Evolutionary conservation across 139 green algal species (phyloP).

Genomic region (Chlorella sp.): DNA sequence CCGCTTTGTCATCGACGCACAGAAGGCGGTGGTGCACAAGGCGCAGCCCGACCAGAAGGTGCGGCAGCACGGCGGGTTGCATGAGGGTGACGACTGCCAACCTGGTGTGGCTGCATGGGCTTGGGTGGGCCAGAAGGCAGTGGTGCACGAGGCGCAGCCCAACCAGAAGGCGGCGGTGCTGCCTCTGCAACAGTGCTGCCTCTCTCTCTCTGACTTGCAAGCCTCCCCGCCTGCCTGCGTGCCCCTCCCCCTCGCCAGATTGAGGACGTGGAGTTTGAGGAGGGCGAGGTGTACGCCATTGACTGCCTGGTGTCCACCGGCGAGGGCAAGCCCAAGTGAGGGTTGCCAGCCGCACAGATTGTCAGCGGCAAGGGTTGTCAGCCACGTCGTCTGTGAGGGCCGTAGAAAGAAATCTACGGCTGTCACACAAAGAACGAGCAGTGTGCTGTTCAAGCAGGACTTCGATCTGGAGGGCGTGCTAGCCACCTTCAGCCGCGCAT

Average conservation of each 20-base stretch:
- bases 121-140: slow-evolving; percentile 71
- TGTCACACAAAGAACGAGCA: too few relatives aligned
- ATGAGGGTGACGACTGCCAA: too few relatives aligned
- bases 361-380: too few relatives aligned
- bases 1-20: slow-evolving; percentile 97
- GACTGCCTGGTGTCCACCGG: slow-evolving; percentile 95
- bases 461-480: too few relatives aligned
- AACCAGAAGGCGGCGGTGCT: slow-evolving; percentile 86
- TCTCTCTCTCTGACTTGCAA: background rate
- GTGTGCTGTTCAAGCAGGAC: too few relatives aligned
- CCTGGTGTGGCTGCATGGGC: background rate
- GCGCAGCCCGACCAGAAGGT: slow-evolving; percentile 79
- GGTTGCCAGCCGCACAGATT: too few relatives aligned
- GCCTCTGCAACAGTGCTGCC: background rate
- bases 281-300: slow-evolving; percentile 97
- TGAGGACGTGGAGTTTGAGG: slow-evolving; percentile 95
- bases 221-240: too few relatives aligned
- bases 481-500: too few relatives aligned
- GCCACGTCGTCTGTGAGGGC: too few relatives aligned
- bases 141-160: slow-evolving; percentile 88
- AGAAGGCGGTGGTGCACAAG: slow-evolving; percentile 96
- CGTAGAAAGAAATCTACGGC: too few relatives aligned
- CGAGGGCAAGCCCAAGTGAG: slow-evolving; percentile 79
- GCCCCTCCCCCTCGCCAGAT: too few relatives aligned
- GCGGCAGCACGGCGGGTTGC: too few relatives aligned